Base-by-base conservation (phyloP, 2,329 filamentous ascomycete species). In the Aspergillus pseudoterreus region DNA sequence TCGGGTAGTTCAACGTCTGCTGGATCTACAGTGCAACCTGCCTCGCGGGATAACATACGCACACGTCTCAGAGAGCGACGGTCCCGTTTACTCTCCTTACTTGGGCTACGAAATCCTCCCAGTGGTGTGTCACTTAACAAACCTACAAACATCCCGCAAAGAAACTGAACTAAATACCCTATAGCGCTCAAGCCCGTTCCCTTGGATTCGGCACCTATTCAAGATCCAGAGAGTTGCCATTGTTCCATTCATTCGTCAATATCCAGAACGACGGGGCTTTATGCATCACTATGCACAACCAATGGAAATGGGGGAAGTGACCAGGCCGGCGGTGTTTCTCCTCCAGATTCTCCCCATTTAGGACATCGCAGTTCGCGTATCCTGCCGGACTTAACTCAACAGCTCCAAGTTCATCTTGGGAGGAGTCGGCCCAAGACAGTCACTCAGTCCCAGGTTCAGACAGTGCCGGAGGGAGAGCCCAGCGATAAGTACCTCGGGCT, bases 61-160 rank as follows among this genome's bases (percentile, higher is more conserved):
- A 50, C 54, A 21, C 63, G 65, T 27, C 49, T 73, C n/a, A 66
- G 62, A 17, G 62, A 63, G 42, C 70, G 67, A 50, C 64, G 71
- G 35, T 71, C 70, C 10, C 71, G 64, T 43, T 47, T 74, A 21
- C 47, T 74, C 42, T 68, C 67, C 2, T 63, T 72, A 47, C 53
- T 74, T 24, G 66, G 66, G 10, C 47, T 71, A 27, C 61, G 65
- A 21, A 58, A 42, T 30, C 63, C 62, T 14, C 62, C 56, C 4
- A 63, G 58, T 15, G 57, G 69, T 70, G 53, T 17, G 60, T 24
- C 15, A 15, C 14, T 33, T 6, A 30, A 11, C 4, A 3, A 38
- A 33, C 30, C 6, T 9, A n/a, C 35, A 12, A 30, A 9, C 11
- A 24, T 21, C 32, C 14, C 36, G 21, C 45, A 45, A 5, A 8